Evolutionary conservation across 345 rosid genomes (phyloP).

Genomic region (Eucalyptus sp.): DNA sequence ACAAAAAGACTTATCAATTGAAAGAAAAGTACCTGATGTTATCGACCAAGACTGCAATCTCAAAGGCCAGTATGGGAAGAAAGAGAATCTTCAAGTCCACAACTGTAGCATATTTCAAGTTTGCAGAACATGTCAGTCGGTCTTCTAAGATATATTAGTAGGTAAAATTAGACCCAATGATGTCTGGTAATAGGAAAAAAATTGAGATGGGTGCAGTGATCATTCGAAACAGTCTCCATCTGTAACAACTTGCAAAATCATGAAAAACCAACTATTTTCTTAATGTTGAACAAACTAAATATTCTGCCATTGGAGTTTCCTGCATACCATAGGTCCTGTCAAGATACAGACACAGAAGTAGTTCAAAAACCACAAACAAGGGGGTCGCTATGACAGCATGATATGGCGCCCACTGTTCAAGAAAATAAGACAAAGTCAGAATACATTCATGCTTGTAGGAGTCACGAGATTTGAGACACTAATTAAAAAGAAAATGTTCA

Average conservation of each 20-base stretch:
- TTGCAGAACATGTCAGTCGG: not conserved
- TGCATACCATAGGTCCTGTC: slow-evolving; percentile 47
- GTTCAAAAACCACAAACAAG: slow-evolving; percentile 74
- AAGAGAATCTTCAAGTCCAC: slow-evolving; percentile 74
- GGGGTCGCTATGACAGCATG: slow-evolving; percentile 74
- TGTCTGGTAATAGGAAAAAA: not conserved
- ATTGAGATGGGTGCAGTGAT: not conserved
- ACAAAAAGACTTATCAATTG: not conserved
- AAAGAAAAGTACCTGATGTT: slow-evolving; percentile 62
- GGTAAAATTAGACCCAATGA: not conserved
- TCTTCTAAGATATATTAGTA: not conserved
- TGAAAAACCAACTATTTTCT: not conserved
- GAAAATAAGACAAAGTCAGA: not conserved
- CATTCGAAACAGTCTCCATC: not conserved
- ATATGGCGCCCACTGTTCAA: slow-evolving; percentile 85
- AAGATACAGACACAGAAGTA: slow-evolving; percentile 70
- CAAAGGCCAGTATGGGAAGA: slow-evolving; percentile 64
- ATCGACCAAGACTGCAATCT: slow-evolving; percentile 63
- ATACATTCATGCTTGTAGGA: not conserved
- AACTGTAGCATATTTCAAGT: slow-evolving; percentile 34
- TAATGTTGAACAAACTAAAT: not conserved
- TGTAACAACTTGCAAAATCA: not conserved
- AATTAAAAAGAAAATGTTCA: not conserved
- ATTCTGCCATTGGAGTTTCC: not conserved
- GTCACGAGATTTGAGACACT: not conserved